Base-by-base conservation (phyloP, 768 basidiomycete species). In the Leccinum longicurvipes region DNA sequence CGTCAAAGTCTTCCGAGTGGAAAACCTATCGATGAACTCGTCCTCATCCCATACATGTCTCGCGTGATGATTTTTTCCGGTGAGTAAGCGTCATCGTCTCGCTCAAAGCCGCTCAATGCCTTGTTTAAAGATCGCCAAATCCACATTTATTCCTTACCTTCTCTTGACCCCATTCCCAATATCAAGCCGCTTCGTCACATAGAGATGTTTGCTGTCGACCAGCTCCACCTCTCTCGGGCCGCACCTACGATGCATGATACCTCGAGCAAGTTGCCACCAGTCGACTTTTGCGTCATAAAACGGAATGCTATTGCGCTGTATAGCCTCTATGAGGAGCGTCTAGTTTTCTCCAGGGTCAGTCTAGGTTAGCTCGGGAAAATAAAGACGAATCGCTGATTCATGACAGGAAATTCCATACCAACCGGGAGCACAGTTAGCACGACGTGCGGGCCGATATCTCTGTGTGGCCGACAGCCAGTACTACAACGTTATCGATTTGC, bases 161-260 rank as follows among this genome's bases (percentile, higher is more conserved):
- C 85, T 4, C 79, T 98, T 19, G 91, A 94, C 56, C 81, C 83
- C 1, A 78, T 91, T 0, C 72, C 74, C 4, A 77, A 73, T 11
- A 85, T 91, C 58, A 87, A 87, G 54, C 88, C 94, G 3, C 78
- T 98, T 23, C 82, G 93, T 45, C 86, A 94, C 56, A 88, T 91
- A 4, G 73, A 89, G 19, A 77, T 87, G 0, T 84, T 96, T 60
- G 85, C 93, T 0, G 84, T 97, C 0, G 95, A 98, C 65, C 85
- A 94, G 53, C 77, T 79, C 48, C 85, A 90, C 60, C 73, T 89
- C 23, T 74, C 73, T 41, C 77, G 86, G 9, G 79, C 79, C 0
- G 64, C 76, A 1, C 77, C 79, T 2, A 63, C 73, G 28, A 71
- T 66, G 23, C 77, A 76, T 58, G 79, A 72, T 29, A 61, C 70